These are phyloP conservation scores for Zygoascus flipseniorum DNA, from an alignment of 805 yeast species.

Conservation along the genomic window DNA sequence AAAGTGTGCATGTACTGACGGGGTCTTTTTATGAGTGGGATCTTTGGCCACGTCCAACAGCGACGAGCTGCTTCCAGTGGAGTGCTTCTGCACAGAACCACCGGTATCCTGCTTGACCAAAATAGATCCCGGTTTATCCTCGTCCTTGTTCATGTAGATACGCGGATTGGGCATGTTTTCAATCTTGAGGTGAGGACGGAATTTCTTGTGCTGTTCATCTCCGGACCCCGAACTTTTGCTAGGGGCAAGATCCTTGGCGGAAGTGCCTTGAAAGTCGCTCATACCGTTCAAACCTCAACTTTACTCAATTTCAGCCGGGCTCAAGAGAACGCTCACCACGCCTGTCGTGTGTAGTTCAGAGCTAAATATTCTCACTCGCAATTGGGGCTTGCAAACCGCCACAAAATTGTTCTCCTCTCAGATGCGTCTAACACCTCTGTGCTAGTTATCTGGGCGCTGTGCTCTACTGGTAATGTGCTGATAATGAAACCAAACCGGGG, in stretches of 20 bases:
- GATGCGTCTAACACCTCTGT: not conserved
- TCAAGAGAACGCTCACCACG: too few species aligned
- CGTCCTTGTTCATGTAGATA: not conserved
- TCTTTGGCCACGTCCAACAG: conserved; percentile 1
- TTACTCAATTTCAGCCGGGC: too few species aligned
- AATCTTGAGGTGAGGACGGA: not conserved
- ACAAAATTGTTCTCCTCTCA: not conserved
- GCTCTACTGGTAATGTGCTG: not conserved
- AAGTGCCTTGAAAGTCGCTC: not conserved
- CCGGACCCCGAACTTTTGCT: not conserved
- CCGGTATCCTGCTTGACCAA: not conserved
- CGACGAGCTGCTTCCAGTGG: not conserved
- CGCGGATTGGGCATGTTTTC: conserved; percentile 1
- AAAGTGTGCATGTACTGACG: conserved; percentile 75
- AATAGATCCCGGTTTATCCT: not conserved
- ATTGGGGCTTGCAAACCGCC: not conserved
- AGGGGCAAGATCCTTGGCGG: not conserved
- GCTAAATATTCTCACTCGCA: too few species aligned
- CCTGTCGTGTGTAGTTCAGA: too few species aligned
- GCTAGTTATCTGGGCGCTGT: not conserved
- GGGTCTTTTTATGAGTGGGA: conserved; percentile 39
- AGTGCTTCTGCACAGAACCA: not conserved
- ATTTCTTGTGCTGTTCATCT: conserved; percentile 5
- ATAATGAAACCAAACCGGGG: not conserved
- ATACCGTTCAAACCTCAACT: not conserved